These are phyloP conservation scores for Verticillium zaregamsianum DNA, from an alignment of 2,329 filamentous ascomycete species.

Conservation along the genomic window DNA sequence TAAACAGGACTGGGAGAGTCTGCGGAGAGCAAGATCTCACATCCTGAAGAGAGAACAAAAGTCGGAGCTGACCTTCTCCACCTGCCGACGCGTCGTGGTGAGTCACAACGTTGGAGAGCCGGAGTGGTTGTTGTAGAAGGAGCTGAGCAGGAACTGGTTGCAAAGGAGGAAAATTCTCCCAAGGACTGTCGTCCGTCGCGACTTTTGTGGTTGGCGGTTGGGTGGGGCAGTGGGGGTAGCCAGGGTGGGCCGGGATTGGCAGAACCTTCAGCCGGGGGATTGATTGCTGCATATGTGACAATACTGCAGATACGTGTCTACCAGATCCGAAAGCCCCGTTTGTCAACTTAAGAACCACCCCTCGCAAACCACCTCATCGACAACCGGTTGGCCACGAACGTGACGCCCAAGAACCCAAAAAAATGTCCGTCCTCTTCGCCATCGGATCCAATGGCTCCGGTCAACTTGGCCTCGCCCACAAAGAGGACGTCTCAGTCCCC, in stretches of 20 bases:
- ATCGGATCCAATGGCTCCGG: constrained; percentile 75
- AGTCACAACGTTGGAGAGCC: background rate
- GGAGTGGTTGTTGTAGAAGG: background rate
- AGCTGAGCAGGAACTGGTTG: background rate
- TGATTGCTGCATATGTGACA: background rate
- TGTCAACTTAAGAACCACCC: background rate
- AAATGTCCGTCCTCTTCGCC: constrained; percentile 56
- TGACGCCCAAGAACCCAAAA: no score
- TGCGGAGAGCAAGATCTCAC: constrained; percentile 11
- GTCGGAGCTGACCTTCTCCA: background rate
- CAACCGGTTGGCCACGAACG: background rate
- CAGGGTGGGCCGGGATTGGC: background rate
- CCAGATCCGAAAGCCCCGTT: background rate
- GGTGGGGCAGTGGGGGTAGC: background rate
- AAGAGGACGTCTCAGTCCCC: constrained; percentile 65
- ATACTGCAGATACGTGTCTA: background rate
- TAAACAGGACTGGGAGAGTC: constrained; percentile 6
- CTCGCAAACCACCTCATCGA: background rate
- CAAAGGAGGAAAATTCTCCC: background rate
- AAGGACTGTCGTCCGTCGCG: background rate
- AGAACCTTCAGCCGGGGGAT: background rate
- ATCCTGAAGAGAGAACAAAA: constrained; percentile 9
- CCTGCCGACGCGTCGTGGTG: background rate
- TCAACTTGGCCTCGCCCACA: constrained; percentile 68
- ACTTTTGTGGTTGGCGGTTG: background rate